Base-by-base conservation (phyloP, 2,329 filamentous ascomycete genomes). In the Talaromyces sp. region DNA sequence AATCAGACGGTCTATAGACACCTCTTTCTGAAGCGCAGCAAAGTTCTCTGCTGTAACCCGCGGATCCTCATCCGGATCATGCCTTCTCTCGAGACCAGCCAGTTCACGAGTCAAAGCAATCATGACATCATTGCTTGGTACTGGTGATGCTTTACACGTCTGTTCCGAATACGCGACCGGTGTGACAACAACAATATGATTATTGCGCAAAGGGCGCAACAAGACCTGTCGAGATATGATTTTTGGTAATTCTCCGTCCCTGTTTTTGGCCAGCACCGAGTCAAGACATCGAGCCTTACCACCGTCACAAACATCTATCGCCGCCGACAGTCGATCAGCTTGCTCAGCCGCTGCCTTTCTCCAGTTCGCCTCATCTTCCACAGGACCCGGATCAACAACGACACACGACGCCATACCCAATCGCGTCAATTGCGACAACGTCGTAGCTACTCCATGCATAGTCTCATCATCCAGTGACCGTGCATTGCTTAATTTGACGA, bases 321-420 rank as follows among this genome's bases (percentile, higher is more conserved):
- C 90, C 62, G 84, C 82, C n/a, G 88, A 87, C 8, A 97, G 79
- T 48, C 92, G 86, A 68, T 88, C 84, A 7, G 87, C 86, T 73
- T 97, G 89, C 50, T 86, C 80, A 3, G 81, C 78, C 60, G 84
- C 80, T 54, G 79, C 72, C 68, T 79, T 75, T 68, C 81, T 76
- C 77, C 78, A 75, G 39, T 69, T 64, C 67, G 67, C 67, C 46
- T 69, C 25, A 62, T 72, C 50, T 18, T 79, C 77, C 28, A 81
- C 77, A 31, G 81, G 76, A 58, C 88, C 90, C 5, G 73, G 71
- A 69, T 97, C 93, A 8, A 97, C 80, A 1, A 98, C 89, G 0
- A 99, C 85, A 21, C 93, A 86, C 64, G 92, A 92, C 57, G 86
- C 82, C 67, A 99, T 83, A 2, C 95, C 93, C 14, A 99, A 83